These are phyloP conservation scores for Parastagonospora avenae DNA, from an alignment of 2,329 filamentous ascomycete genomes.

Conservation along the genomic window DNA sequence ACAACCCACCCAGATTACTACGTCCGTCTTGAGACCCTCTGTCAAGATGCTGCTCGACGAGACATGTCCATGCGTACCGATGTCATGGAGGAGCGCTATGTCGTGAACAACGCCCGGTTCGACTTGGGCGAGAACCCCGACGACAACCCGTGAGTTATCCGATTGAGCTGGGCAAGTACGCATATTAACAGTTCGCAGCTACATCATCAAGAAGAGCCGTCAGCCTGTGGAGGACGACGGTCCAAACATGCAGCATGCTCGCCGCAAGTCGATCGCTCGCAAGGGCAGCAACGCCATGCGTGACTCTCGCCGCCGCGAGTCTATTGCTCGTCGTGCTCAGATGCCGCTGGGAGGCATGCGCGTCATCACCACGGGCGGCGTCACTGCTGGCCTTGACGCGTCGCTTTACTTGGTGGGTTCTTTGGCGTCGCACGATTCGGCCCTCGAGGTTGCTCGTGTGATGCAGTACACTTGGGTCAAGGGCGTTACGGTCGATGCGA, in stretches of 20 bases:
- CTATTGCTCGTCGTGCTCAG: conserved; percentile 75
- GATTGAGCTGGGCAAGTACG: background rate
- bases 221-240: conserved; percentile 61
- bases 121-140: conserved; percentile 78
- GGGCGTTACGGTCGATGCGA: conserved; percentile 81
- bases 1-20: conserved; percentile 83
- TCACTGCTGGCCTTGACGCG: conserved; percentile 81
- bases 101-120: conserved; percentile 90
- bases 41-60: conserved; percentile 72
- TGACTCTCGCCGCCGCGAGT: conserved; percentile 78
- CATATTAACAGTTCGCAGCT: conserved; percentile 71
- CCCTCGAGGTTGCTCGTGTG: conserved; percentile 73
- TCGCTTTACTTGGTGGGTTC: conserved; percentile 84
- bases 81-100: conserved; percentile 82
- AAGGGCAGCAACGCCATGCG: conserved; percentile 87
- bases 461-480: conserved; percentile 88
- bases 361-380: conserved; percentile 80
- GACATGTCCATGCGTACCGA: conserved; percentile 79
- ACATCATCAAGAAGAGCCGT: conserved; percentile 70
- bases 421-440: conserved; percentile 76
- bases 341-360: conserved; percentile 72
- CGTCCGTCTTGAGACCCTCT: conserved; percentile 80
- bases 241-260: conserved; percentile 42
- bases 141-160: conserved; percentile 61
- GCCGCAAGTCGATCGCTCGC: conserved; percentile 57